Conservation (phyloP, 2,329 filamentous ascomycete genomes). For the Leptosphaerulina australis region DNA sequence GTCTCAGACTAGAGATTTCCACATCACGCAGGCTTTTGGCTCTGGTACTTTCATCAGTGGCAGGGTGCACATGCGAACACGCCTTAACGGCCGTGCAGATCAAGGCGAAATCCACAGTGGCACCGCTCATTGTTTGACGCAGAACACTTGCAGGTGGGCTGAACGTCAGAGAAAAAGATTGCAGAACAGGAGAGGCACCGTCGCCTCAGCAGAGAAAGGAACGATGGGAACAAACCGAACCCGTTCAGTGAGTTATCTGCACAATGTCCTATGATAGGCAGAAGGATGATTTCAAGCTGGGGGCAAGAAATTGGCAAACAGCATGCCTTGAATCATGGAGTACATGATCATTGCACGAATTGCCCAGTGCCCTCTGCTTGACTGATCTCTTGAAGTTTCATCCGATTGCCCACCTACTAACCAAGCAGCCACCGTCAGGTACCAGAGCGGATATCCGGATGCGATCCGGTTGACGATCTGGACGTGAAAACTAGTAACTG, state of each 20-base stretch:
- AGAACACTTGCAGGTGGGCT: neutral
- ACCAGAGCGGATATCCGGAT: slow-evolving; percentile 89
- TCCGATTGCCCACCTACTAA: slow-evolving; percentile 15
- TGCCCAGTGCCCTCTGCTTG: slow-evolving; percentile 21
- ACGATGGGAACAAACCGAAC: too few species aligned
- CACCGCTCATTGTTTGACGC: neutral
- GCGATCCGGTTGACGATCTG: slow-evolving; percentile 91
- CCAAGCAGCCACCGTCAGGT: slow-evolving; percentile 72
- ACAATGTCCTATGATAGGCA: too few species aligned
- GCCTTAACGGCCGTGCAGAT: neutral
- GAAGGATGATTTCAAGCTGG: slow-evolving; percentile 62
- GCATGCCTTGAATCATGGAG: slow-evolving; percentile 76
- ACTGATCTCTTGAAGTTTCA: neutral
- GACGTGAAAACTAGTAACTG: slow-evolving; percentile 83
- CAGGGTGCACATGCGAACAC: neutral
- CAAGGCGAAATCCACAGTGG: neutral
- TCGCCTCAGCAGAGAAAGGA: neutral
- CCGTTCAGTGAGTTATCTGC: neutral
- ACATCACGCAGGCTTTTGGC: neutral
- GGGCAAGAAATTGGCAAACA: slow-evolving; percentile 90
- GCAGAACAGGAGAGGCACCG: neutral
- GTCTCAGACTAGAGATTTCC: too few species aligned
- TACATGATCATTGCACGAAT: slow-evolving; percentile 73
- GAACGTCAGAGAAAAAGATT: neutral
- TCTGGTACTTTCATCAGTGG: neutral